These are phyloP conservation scores for Rhodosporidiobolus sp. DNA, from an alignment of 768 basidiomycete species.

Conservation along the genomic window DNA sequence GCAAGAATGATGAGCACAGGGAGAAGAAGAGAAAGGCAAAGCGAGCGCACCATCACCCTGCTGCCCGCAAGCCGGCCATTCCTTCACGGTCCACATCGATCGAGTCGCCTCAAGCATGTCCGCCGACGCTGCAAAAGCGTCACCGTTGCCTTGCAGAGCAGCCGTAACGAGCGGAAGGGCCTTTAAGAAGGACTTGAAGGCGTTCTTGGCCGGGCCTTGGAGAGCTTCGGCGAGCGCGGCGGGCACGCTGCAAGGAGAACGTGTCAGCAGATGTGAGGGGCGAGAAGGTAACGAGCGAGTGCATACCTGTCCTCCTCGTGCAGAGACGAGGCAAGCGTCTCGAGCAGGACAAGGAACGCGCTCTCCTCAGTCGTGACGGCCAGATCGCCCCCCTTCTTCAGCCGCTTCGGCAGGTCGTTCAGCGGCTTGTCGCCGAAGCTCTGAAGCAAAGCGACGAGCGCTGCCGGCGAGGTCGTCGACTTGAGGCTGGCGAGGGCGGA, in stretches of 20 bases:
- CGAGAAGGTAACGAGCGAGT: fast-evolving
- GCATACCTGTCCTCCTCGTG: constrained; percentile 6
- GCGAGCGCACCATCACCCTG: neutral
- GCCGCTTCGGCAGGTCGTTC: constrained; percentile 12
- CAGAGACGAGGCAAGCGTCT: neutral
- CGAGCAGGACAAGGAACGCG: constrained; percentile 20
- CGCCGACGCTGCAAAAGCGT: neutral
- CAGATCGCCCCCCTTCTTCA: constrained; percentile 7
- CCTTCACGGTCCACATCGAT: neutral
- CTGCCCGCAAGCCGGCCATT: too few relatives aligned
- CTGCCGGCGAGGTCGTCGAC: neutral
- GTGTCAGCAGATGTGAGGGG: neutral
- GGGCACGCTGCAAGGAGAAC: neutral
- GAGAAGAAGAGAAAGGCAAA: neutral
- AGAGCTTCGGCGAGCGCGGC: neutral
- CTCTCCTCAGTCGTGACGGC: constrained; percentile 15
- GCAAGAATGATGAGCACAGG: too few relatives aligned
- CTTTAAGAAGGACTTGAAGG: constrained; percentile 17
- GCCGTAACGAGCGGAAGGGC: neutral
- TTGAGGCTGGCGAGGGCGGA: constrained; percentile 14
- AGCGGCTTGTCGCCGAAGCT: constrained; percentile 23
- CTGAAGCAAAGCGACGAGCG: constrained; percentile 3
- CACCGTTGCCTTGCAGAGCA: neutral
- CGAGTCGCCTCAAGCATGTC: constrained; percentile 17
- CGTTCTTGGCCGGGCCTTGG: neutral